phyloP scores from a whole-genome alignment of 2,329 filamentous ascomycete species.

The Fusarium devonianum region DNA sequence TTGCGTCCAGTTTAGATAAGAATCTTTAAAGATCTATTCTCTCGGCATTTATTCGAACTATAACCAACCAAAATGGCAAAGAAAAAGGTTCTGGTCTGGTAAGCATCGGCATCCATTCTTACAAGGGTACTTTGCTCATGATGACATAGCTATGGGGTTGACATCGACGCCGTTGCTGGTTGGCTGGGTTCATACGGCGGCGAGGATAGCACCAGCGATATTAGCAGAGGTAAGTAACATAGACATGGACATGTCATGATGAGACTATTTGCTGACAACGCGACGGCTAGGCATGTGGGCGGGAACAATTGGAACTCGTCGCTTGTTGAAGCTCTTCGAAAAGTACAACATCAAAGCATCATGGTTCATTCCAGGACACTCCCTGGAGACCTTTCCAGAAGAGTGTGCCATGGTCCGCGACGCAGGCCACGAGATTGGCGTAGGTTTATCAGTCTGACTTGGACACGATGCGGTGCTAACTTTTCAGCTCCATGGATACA shows the following conservation, averaged over 20 bases:
- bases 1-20: no score
- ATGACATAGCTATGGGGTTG: slow-evolving; percentile 72
- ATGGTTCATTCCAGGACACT: slow-evolving; percentile 60
- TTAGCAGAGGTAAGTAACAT: slow-evolving; percentile 69
- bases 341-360: slow-evolving; percentile 75
- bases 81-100: slow-evolving; percentile 47
- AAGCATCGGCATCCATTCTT: not conserved
- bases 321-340: slow-evolving; percentile 73
- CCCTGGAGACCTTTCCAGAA: slow-evolving; percentile 58
- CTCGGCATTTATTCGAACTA: no score
- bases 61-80: no score
- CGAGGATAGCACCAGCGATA: slow-evolving; percentile 76
- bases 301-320: slow-evolving; percentile 70
- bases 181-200: slow-evolving; percentile 81
- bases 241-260: no score
- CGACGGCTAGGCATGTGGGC: slow-evolving; percentile 49
- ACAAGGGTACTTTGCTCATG: no score
- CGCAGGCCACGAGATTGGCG: slow-evolving; percentile 57
- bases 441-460: no score
- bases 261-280: slow-evolving; percentile 51
- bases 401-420: slow-evolving; percentile 55
- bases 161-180: slow-evolving; percentile 79
- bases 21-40: no score
- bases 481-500: slow-evolving; percentile 72
- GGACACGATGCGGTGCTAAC: no score